Evolutionary conservation across 108 stramenopile species (phyloP).

Genomic region (Ochromonas danica): DNA sequence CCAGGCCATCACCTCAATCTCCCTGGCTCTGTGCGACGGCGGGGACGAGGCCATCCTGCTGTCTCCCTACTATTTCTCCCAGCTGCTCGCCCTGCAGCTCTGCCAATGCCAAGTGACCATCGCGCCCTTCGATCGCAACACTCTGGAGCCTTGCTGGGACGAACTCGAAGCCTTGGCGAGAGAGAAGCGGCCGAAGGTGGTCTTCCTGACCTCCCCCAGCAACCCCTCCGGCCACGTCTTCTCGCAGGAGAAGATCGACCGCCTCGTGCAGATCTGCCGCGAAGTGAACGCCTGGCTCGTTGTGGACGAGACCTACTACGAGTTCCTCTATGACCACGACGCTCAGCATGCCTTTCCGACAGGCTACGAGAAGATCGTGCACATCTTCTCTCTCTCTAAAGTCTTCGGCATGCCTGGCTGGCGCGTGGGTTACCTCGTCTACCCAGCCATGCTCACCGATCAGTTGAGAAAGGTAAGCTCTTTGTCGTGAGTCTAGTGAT

Average conservation of each 20-base stretch:
- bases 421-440: constrained; percentile 81
- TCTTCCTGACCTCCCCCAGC: constrained; percentile 75
- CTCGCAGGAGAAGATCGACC: constrained; percentile 57
- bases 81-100: constrained; percentile 81
- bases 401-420: constrained; percentile 85
- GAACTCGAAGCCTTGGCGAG: constrained; percentile 39
- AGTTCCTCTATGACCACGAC: constrained; percentile 71
- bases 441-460: constrained; percentile 55
- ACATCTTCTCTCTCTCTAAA: constrained; percentile 81
- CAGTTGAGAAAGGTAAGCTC: constrained; percentile 66
- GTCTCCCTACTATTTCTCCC: constrained; percentile 87
- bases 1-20: constrained; percentile 82
- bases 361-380: constrained; percentile 66
- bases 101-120: constrained; percentile 49
- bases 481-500: constrained; percentile 38
- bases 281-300: constrained; percentile 72
- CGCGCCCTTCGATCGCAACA: constrained; percentile 56
- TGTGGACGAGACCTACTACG: constrained; percentile 88
- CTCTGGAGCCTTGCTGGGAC: constrained; percentile 60
- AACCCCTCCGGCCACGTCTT: constrained; percentile 83
- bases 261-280: constrained; percentile 66
- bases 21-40: constrained; percentile 67
- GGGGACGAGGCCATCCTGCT: constrained; percentile 71
- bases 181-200: constrained; percentile 38
- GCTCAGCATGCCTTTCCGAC: constrained; percentile 29